phyloP scores from a whole-genome alignment of 164 flowering plant species.

The Paratinospora sagittata region DNA sequence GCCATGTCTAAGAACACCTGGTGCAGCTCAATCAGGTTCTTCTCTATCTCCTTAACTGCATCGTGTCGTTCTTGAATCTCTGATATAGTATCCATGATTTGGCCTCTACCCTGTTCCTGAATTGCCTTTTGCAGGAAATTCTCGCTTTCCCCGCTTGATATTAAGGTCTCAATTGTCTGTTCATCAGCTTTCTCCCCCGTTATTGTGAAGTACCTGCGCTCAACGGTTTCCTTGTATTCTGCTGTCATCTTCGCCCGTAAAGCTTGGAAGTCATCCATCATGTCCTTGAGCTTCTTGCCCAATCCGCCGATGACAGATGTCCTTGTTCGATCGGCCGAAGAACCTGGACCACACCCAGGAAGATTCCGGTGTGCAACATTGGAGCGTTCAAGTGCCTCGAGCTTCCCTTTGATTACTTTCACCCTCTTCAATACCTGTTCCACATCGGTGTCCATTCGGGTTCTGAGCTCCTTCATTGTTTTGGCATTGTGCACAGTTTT shows the following conservation, averaged over 20 bases:
- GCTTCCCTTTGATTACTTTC: slow-evolving; percentile 24
- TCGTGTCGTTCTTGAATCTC: slow-evolving; percentile 36
- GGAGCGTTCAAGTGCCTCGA: slow-evolving; percentile 27
- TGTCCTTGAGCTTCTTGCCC: slow-evolving; percentile 32
- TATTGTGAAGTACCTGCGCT: slow-evolving; percentile 30
- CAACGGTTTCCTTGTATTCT: slow-evolving; percentile 31
- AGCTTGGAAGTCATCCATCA: slow-evolving; percentile 32
- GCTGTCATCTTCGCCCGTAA: slow-evolving; percentile 15
- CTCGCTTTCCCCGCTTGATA: slow-evolving; percentile 29
- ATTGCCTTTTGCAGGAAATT: slow-evolving; percentile 28
- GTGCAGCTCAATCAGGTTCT: slow-evolving; percentile 31
- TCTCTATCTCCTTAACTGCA: slow-evolving; percentile 32
- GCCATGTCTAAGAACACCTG: slow-evolving; percentile 42
- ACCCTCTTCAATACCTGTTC: slow-evolving; percentile 23
- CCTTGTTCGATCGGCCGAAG: slow-evolving; percentile 31
- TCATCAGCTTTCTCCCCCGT: slow-evolving; percentile 29
- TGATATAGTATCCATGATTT: slow-evolving; percentile 28
- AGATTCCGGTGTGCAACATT: slow-evolving; percentile 24
- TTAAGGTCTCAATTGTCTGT: slow-evolving; percentile 23
- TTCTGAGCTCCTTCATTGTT: slow-evolving; percentile 21
- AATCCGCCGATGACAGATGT: slow-evolving; percentile 28
- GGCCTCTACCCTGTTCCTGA: slow-evolving; percentile 31
- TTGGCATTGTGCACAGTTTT: slow-evolving; percentile 29
- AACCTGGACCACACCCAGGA: slow-evolving; percentile 31
- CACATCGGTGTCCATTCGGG: slow-evolving; percentile 27